A percentile compares a stretch with the other conserved stretches of the same genome.
These are phyloP conservation scores for Trichoderma koningiopsis DNA, from an alignment of 2,329 filamentous ascomycete genomes.

Conservation along the genomic window DNA sequence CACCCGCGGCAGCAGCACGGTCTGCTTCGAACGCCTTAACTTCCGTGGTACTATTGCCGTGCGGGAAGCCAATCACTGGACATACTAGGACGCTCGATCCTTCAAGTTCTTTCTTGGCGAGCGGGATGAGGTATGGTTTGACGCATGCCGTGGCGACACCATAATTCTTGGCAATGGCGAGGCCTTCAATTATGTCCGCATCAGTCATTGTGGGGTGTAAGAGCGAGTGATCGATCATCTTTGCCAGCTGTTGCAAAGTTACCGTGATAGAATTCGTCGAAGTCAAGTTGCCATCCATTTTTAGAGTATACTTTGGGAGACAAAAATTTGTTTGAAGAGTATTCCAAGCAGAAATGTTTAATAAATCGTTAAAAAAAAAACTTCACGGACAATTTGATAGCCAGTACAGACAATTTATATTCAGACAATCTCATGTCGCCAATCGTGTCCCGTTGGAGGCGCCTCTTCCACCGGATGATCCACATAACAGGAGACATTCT, in stretches of 20 bases:
- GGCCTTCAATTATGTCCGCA: neutral
- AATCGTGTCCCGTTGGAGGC: neutral
- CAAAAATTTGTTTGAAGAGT: neutral
- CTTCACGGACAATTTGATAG: neutral
- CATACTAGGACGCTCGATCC: neutral
- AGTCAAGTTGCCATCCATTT: neutral
- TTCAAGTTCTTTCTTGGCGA: neutral
- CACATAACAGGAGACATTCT: neutral
- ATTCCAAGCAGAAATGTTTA: neutral
- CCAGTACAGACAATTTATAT: neutral
- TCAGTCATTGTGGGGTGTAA: neutral
- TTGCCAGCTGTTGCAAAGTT: neutral
- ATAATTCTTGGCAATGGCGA: neutral
- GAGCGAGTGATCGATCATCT: neutral
- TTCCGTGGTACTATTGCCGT: neutral
- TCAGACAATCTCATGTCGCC: neutral
- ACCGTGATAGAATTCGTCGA: neutral
- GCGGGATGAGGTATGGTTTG: neutral
- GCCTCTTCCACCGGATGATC: neutral
- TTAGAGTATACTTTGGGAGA: neutral
- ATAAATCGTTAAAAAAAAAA: neutral
- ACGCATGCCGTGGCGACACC: neutral
- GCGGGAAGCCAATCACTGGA: neutral
- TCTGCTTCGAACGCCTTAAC: constrained; percentile 30
- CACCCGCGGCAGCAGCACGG: constrained; percentile 50